phyloP scores from a whole-genome alignment of 2,329 filamentous ascomycete species.

The Esteya vermicola region DNA sequence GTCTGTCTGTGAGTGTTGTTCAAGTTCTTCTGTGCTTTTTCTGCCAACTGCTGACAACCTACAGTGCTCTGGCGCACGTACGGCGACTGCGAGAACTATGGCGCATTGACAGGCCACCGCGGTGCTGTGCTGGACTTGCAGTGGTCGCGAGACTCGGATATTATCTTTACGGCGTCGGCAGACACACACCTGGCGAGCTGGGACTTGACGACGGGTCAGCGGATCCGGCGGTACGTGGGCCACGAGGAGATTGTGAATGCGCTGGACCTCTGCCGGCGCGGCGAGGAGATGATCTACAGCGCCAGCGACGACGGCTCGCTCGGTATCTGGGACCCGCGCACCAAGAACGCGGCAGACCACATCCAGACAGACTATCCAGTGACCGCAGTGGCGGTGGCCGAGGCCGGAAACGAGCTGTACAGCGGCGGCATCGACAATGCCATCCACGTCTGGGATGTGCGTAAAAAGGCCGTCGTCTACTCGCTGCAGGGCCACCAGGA shows the following conservation, averaged over 20 bases:
- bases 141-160: conserved; percentile 89
- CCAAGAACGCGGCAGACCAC: conserved; percentile 76
- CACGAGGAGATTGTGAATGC: conserved; percentile 95
- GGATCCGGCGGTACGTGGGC: conserved; percentile 82
- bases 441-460: conserved; percentile 92
- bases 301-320: conserved; percentile 90
- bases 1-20: conserved; percentile 54
- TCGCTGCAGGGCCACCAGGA: conserved; percentile 81
- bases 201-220: conserved; percentile 82
- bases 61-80: conserved; percentile 87
- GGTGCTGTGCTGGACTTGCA: conserved; percentile 84
- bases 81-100: conserved; percentile 89
- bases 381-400: conserved; percentile 79
- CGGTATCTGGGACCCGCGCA: conserved; percentile 88
- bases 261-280: conserved; percentile 75
- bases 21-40: background rate
- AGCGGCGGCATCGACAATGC: conserved; percentile 93
- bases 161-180: conserved; percentile 83
- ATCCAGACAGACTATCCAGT: conserved; percentile 87
- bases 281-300: conserved; percentile 80
- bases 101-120: conserved; percentile 74
- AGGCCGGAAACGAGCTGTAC: conserved; percentile 91
- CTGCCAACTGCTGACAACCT: background rate
- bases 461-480: conserved; percentile 81
- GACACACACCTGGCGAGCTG: conserved; percentile 90